Base-by-base conservation (phyloP, 1,284 basidiomycete genomes). In the Neonothopanus nambi region DNA sequence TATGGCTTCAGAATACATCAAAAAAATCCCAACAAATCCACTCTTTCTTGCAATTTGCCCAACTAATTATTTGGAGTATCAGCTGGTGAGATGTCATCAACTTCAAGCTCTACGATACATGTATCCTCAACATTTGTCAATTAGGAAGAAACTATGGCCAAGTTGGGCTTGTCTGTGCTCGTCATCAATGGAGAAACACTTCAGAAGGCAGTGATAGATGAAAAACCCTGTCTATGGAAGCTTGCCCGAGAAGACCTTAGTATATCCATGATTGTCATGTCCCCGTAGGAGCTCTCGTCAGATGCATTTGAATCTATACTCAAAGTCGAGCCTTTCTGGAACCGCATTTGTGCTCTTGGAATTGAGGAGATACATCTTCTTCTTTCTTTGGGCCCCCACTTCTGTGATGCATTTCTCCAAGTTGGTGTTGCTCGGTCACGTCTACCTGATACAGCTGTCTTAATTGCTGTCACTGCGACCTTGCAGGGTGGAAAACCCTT, bases 341-440 rank as follows among this genome's bases (percentile, higher is more conserved):
- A 12, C 8, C 44, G 54, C 4, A 52, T 52, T 4, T 52, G 15
- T 44, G 43, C 54, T 35, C 20, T 44, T 9, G 5, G 33, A n/a
- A 38, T 52, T 15, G 51, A 56, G 48, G 58, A 59, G 33, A 43
- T 56, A 7, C 57, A 57, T 45, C 46, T 58, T 3, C 33, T 58
- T n/a, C 37, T 54, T 7, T 41, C 48, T 0, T 59, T 56, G 58
- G 58, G 58, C 12, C 18, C 11, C 12, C 28, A 9, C 12, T 59
- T 59, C 23, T 53, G 52, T 1, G 43, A 54, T 7, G 35, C 47
- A 5, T 60, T 58, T 26, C 20, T 8, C 4, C 56, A 56, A 35
- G 58, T 58, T 26, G 58, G 58, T 8, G 36, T 41, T 6, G 45
- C 49, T 3, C 35, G 45, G 15, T 50, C 53, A 7, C 51, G 56